Percentiles rank a stretch among this genome's conserved stretches.
Conservation (phyloP, 106 monocot genomes). For the Xerophyta viscosa region DNA sequence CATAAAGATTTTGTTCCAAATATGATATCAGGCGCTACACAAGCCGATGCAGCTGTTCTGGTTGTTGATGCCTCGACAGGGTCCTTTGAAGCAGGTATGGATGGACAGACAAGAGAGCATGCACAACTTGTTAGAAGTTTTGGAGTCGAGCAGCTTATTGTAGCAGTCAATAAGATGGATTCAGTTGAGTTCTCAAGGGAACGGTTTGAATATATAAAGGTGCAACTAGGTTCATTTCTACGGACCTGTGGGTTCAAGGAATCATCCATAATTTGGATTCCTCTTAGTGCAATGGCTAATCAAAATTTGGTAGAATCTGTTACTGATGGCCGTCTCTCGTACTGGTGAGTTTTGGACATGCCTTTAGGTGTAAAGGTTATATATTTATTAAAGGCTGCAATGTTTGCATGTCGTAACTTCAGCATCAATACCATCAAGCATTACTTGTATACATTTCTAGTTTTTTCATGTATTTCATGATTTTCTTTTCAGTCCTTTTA, state of each 20-base stretch:
- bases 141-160: slow-evolving; percentile 78
- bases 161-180: slow-evolving; percentile 94
- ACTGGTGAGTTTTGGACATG: slow-evolving; percentile 71
- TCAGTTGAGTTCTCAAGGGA: slow-evolving; percentile 62
- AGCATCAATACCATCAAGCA: no score
- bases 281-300: slow-evolving; percentile 76
- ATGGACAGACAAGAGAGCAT: slow-evolving; percentile 87
- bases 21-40: slow-evolving; percentile 77
- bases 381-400: no score
- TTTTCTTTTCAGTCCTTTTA: no score
- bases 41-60: slow-evolving; percentile 83
- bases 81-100: slow-evolving; percentile 89
- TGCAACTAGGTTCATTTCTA: slow-evolving; percentile 53
- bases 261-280: slow-evolving; percentile 58
- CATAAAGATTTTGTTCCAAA: slow-evolving; percentile 90
- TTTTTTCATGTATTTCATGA: no score
- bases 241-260: slow-evolving; percentile 83
- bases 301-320: slow-evolving; percentile 58
- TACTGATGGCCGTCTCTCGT: slow-evolving; percentile 46
- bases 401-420: no score
- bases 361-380: no score
- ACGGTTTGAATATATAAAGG: slow-evolving; percentile 61
- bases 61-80: slow-evolving; percentile 77
- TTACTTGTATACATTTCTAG: no score
- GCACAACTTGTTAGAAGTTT: slow-evolving; percentile 92